Conservation (phyloP, 1,284 basidiomycete genomes). For the Fomes fomentarius region DNA sequence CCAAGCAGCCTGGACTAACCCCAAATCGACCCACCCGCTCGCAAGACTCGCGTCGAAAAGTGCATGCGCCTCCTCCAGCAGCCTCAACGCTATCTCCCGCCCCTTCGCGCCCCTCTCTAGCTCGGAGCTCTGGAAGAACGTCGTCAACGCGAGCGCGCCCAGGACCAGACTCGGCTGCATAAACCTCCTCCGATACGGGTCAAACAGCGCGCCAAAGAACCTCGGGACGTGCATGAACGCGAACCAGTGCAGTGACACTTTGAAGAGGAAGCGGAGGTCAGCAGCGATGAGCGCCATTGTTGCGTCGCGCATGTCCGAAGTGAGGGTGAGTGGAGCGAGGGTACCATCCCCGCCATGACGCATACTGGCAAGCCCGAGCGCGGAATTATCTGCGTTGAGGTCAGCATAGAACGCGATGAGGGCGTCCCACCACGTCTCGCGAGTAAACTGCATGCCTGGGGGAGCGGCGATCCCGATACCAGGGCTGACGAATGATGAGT, state of each 20-base stretch:
- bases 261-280: conserved; percentile 67
- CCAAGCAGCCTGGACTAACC: conserved; percentile 74
- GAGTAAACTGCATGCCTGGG: conserved; percentile 64
- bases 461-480: too few species aligned
- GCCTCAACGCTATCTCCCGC: conserved; percentile 53
- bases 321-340: conserved; percentile 26
- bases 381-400: conserved; percentile 26
- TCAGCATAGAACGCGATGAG: conserved; percentile 59
- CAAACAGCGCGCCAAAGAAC: conserved; percentile 62
- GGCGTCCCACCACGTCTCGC: conserved; percentile 79
- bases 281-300: conserved; percentile 47
- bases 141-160: conserved; percentile 63
- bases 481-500: not conserved
- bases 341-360: too few species aligned
- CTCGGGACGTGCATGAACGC: conserved; percentile 70
- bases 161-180: conserved; percentile 72
- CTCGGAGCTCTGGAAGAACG: conserved; percentile 71
- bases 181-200: conserved; percentile 49
- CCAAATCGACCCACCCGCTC: conserved; percentile 69
- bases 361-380: too few species aligned
- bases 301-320: conserved; percentile 45
- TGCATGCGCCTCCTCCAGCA: conserved; percentile 67
- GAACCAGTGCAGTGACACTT: conserved; percentile 65
- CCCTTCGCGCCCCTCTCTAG: conserved; percentile 45
- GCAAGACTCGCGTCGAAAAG: conserved; percentile 71